These are phyloP conservation scores for Nyssa sinensis DNA, from an alignment of 148 eudicot genomes.

Conservation along the genomic window DNA sequence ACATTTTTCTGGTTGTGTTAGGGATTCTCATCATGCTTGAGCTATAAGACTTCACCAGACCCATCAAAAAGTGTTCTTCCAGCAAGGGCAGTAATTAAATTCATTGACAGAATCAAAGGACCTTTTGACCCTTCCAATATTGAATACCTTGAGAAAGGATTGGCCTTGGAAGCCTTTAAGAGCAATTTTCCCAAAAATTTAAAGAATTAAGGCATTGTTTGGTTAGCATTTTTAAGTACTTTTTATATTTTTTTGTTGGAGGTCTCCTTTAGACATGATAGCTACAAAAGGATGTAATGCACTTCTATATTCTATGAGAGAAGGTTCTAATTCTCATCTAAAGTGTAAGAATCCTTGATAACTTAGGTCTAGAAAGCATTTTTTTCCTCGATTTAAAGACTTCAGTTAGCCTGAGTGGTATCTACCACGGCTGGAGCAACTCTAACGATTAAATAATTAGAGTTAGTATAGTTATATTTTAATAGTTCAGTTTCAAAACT, in stretches of 20 bases:
- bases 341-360: too few relatives aligned
- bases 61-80: slow-evolving; percentile 76
- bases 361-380: too few relatives aligned
- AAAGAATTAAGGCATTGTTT: not conserved
- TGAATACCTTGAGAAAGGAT: slow-evolving; percentile 59
- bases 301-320: too few relatives aligned
- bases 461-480: too few relatives aligned
- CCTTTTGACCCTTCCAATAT: slow-evolving; percentile 78
- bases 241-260: not conserved
- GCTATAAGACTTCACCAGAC: slow-evolving; percentile 57
- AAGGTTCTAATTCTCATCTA: too few relatives aligned
- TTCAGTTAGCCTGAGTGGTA: too few relatives aligned
- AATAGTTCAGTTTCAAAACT: too few relatives aligned
- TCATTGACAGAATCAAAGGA: slow-evolving; percentile 61
- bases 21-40: slow-evolving; percentile 90
- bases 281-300: too few relatives aligned
- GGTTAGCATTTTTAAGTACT: not conserved
- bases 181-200: slow-evolving; percentile 17
- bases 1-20: slow-evolving; percentile 9
- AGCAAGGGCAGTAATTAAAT: slow-evolving; percentile 61
- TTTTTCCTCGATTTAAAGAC: too few relatives aligned
- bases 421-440: too few relatives aligned
- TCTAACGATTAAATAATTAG: too few relatives aligned
- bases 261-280: too few relatives aligned
- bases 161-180: slow-evolving; percentile 54